Percentiles rank a stretch among this genome's conserved stretches.
These are phyloP conservation scores for Hypoxylon rubiginosum DNA, from an alignment of 2,329 filamentous ascomycete genomes.

Conservation along the genomic window DNA sequence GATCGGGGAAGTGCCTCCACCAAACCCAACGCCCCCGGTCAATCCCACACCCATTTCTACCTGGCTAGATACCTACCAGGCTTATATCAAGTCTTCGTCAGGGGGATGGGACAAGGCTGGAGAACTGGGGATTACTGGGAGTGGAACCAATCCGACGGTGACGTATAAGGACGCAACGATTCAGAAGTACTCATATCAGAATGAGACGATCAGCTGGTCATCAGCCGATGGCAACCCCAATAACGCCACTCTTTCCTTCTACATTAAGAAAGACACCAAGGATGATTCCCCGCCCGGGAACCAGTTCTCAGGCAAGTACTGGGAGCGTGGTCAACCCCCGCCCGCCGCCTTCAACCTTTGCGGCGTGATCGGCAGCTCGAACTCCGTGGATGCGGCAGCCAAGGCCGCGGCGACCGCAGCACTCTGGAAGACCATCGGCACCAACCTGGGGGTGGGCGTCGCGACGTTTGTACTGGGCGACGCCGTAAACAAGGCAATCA, in stretches of 20 bases:
- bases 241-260: neutral
- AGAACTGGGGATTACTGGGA: neutral
- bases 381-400: neutral
- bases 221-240: conserved; percentile 4
- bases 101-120: neutral
- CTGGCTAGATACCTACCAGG: neutral
- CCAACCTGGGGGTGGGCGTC: no score
- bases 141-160: neutral
- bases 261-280: neutral
- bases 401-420: neutral
- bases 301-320: neutral
- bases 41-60: neutral
- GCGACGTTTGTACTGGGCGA: no score
- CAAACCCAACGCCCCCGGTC: neutral
- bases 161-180: neutral
- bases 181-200: neutral
- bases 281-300: neutral
- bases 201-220: conserved; percentile 6
- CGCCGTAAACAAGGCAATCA: no score
- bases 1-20: neutral
- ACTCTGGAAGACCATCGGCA: neutral
- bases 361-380: neutral
- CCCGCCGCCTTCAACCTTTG: neutral
- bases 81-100: neutral
- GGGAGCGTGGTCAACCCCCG: neutral